Percentiles rank a stretch among this genome's conserved stretches.
These are phyloP conservation scores for Cystofilobasidium capitatum DNA, from an alignment of 768 basidiomycete genomes.

Conservation along the genomic window DNA sequence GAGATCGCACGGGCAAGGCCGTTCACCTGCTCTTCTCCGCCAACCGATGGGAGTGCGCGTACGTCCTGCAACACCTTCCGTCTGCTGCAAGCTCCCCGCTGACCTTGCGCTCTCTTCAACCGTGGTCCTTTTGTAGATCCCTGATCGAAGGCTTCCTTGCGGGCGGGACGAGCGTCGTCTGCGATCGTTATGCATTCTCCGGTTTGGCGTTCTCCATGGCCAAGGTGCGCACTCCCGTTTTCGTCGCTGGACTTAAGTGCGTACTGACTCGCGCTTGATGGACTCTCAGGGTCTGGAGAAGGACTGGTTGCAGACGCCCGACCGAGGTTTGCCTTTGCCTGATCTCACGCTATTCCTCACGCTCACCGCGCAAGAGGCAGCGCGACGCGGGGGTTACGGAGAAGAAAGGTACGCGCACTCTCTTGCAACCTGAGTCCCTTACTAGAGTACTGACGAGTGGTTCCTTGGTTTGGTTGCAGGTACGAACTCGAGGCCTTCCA, in stretches of 20 bases:
- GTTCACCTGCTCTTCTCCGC: conserved; percentile 93
- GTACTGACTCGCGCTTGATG: background rate
- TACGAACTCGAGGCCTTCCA: conserved; percentile 20
- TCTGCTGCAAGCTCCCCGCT: too few relatives aligned
- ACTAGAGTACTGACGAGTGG: too few relatives aligned
- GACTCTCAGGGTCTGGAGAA: conserved; percentile 51
- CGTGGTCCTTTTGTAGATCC: conserved; percentile 39
- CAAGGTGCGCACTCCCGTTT: conserved; percentile 37
- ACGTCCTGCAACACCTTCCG: conserved; percentile 33
- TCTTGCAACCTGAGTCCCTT: too few relatives aligned
- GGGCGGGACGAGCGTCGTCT: conserved; percentile 63
- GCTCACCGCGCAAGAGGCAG: conserved; percentile 60
- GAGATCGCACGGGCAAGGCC: conserved; percentile 55
- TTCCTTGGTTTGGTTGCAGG: background rate
- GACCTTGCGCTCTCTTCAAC: background rate
- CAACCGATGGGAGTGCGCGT: conserved; percentile 95
- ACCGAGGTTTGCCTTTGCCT: conserved; percentile 76
- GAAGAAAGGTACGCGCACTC: conserved; percentile 52
- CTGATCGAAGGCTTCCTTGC: conserved; percentile 54
- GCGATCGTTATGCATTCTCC: conserved; percentile 93
- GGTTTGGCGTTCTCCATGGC: conserved; percentile 70
- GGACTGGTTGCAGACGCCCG: conserved; percentile 77
- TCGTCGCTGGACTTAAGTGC: background rate
- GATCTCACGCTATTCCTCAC: conserved; percentile 83
- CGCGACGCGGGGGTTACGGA: conserved; percentile 67